phyloP scores from a whole-genome alignment of 257 asterid species.

The Lithospermum erythrorhizon region DNA sequence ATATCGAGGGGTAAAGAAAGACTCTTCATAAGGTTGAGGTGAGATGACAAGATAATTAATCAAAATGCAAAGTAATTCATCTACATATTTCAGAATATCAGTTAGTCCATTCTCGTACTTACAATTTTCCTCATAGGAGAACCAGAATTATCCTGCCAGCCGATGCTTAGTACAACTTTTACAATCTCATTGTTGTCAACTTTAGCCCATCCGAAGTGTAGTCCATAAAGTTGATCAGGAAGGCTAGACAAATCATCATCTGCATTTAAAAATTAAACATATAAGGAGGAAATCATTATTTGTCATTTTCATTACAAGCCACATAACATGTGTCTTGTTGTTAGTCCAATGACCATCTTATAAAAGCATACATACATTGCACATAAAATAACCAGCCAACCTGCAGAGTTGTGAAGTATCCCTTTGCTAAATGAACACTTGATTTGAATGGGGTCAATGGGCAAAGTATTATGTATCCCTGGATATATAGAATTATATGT shows the following conservation, averaged over 20 bases:
- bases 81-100: not conserved
- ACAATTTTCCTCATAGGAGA: conserved; percentile 43
- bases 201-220: conserved; percentile 73
- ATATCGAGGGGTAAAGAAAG: too few relatives aligned
- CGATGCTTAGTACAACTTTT: conserved; percentile 52
- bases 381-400: conserved; percentile 19
- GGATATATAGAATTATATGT: conserved; percentile 17
- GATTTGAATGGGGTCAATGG: conserved; percentile 47
- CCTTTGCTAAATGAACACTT: conserved; percentile 39
- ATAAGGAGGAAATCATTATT: not conserved
- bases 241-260: conserved; percentile 35
- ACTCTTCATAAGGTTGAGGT: too few relatives aligned
- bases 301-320: not conserved
- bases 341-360: not conserved
- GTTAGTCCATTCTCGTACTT: conserved; percentile 21
- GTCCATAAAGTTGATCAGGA: conserved; percentile 70
- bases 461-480: conserved; percentile 63
- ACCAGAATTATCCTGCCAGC: conserved; percentile 40
- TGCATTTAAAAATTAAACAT: conserved; percentile 17
- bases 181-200: conserved; percentile 24
- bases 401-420: conserved; percentile 42
- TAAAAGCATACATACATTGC: not conserved
- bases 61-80: not conserved
- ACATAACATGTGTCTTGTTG: not conserved
- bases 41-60: not conserved